phyloP scores from a whole-genome alignment of 2,329 filamentous ascomycete species.

The Bipolaris sorokiniana region DNA sequence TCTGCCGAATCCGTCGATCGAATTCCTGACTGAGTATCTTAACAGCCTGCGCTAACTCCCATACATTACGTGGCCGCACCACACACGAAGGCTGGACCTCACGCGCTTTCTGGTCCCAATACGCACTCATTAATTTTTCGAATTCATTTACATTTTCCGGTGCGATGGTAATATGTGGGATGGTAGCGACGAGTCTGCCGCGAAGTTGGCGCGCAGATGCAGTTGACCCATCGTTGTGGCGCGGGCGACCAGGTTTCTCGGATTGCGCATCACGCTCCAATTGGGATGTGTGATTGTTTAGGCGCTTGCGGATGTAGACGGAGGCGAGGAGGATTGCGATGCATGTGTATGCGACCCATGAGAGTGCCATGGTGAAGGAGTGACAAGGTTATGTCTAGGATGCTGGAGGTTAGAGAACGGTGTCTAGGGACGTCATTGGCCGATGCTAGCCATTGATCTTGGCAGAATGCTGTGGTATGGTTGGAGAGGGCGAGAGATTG shows the following conservation, averaged over 20 bases:
- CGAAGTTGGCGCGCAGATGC: constrained; percentile 16
- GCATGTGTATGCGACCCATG: constrained; percentile 7
- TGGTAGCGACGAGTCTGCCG: constrained; percentile 15
- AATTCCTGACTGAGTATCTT: constrained; percentile 37
- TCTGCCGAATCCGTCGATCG: constrained; percentile 27
- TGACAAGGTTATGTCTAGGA: neutral
- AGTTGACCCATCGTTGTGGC: constrained; percentile 11
- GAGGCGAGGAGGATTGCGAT: constrained; percentile 5
- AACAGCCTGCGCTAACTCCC: constrained; percentile 39
- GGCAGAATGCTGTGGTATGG: neutral
- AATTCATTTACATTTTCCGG: constrained; percentile 20
- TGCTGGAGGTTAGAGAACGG: neutral
- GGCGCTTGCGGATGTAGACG: constrained; percentile 15
- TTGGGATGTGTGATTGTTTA: constrained; percentile 18
- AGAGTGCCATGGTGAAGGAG: constrained; percentile 7
- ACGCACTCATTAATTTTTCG: constrained; percentile 21
- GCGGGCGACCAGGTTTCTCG: constrained; percentile 11
- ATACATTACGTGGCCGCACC: constrained; percentile 34
- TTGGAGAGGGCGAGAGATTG: no score
- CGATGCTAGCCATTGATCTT: neutral
- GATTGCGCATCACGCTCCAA: constrained; percentile 12
- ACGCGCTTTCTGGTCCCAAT: constrained; percentile 46
- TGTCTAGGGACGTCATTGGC: neutral
- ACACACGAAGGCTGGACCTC: constrained; percentile 42
- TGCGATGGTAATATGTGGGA: constrained; percentile 21